Evolutionary conservation across 2,329 filamentous ascomycete species (phyloP), one percentile per base, ranked within the genome.

Genomic region (Penicillium sp.): DNA sequence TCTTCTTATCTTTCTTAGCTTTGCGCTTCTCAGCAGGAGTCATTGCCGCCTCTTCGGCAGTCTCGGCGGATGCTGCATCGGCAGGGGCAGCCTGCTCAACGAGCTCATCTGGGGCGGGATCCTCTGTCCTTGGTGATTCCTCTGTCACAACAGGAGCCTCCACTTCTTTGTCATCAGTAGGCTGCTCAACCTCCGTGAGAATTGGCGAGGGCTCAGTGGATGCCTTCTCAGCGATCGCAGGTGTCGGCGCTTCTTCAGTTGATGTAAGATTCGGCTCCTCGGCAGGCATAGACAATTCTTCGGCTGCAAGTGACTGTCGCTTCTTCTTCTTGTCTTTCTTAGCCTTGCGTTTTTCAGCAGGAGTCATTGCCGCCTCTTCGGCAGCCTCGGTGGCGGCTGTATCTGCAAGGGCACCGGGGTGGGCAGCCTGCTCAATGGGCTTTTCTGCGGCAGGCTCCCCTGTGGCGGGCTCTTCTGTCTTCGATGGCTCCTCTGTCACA

Each of bases 1-100:
- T 60, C 35, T 60, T 59, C 43, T 55, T 61, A 10, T 59, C 56
- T 38, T 61, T 56, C 47, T 59, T 59, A 3, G 49, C 49, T 18
- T 58, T 57, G 12, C 39, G 35, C 47, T 50, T 58, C 28, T 58
- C 49, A 0, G 56, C 54, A 25, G 56, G 47, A 22, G 56, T 51
- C 45, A 57, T 53, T 35, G 43, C 42, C 10, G 41, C 41, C 31
- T 59, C 43, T 12, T 36, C 25, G 19, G 19, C 19, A 5, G 36
- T 14, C 16, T 47, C 44, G 14, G 30, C 14, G 5, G 19, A 31
- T 7, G 18, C 43, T 18, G 22, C 19, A 12, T 55, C 51, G 5
- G 38, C 16, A 35, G 29, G 8, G 0, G 40, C 19, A 31, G 52
- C 49, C 28, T 41, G 40, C 16, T n/a, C 22, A 4, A 30, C 4